Conservation (phyloP, 2,329 filamentous ascomycete genomes). For the Eutypa lata region DNA sequence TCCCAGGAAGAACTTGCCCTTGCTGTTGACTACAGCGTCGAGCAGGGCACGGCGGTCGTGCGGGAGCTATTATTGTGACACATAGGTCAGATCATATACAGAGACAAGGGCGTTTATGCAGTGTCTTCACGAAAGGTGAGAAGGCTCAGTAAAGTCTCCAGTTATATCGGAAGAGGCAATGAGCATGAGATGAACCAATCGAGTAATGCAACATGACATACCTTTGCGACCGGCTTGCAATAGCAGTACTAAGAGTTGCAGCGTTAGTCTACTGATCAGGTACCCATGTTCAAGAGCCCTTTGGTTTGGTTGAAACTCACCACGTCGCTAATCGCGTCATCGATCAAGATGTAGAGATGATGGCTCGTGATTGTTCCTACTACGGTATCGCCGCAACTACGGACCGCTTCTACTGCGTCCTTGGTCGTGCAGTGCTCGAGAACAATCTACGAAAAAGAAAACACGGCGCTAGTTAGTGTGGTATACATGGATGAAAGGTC, state of each 20-base stretch:
- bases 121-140: no score
- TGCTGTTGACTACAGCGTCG: constrained; percentile 56
- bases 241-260: constrained; percentile 49
- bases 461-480: background rate
- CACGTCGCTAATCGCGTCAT: constrained; percentile 26
- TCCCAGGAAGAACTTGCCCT: constrained; percentile 70
- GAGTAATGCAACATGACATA: constrained; percentile 17
- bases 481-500: background rate
- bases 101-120: no score
- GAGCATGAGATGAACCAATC: no score
- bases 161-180: no score
- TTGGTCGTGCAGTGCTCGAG: constrained; percentile 65
- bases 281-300: background rate
- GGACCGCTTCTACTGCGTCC: constrained; percentile 59
- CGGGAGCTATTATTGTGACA: constrained; percentile 36
- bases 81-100: no score
- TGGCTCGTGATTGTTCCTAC: constrained; percentile 65
- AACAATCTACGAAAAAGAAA: constrained; percentile 24
- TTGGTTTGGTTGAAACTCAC: background rate
- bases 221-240: constrained; percentile 66
- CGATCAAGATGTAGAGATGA: constrained; percentile 59
- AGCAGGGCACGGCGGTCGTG: constrained; percentile 71
- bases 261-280: constrained; percentile 39
- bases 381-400: constrained; percentile 57
- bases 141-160: no score